Percentiles rank a stretch among this genome's conserved stretches.
Evolutionary conservation across 148 eudicot species (phyloP).

Genomic region (Linanthus parryae): DNA sequence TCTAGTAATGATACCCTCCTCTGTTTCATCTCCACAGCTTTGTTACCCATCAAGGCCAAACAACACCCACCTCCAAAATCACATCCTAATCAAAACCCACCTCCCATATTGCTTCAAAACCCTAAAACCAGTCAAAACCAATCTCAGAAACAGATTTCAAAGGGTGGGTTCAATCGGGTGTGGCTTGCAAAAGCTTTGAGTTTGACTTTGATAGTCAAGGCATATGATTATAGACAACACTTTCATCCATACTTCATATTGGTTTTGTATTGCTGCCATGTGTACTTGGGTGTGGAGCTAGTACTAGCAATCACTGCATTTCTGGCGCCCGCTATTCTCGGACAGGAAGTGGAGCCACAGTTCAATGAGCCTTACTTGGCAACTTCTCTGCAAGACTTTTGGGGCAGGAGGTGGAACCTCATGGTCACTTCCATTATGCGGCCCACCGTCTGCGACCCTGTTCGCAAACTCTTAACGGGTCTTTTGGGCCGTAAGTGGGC

Average conservation of each 20-base stretch:
- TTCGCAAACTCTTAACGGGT: slow-evolving; percentile 11
- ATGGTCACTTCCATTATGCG: slow-evolving; percentile 35
- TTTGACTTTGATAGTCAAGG: no score
- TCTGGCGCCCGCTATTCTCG: slow-evolving; percentile 17
- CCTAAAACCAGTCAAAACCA: slow-evolving; percentile 23
- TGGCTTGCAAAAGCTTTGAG: slow-evolving; percentile 10
- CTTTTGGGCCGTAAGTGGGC: slow-evolving; percentile 18
- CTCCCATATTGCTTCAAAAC: no score
- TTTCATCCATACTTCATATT: slow-evolving; percentile 17
- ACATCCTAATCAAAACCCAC: slow-evolving; percentile 5
- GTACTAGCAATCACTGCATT: slow-evolving; percentile 17
- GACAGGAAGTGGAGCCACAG: slow-evolving; percentile 38
- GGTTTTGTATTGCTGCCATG: slow-evolving; percentile 21
- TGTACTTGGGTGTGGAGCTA: slow-evolving; percentile 35
- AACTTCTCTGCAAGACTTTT: slow-evolving; percentile 47
- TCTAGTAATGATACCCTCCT: slow-evolving; percentile 18
- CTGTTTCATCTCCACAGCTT: slow-evolving; percentile 29
- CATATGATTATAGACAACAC: slow-evolving; percentile 4
- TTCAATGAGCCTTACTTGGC: slow-evolving; percentile 53
- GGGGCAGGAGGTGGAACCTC: slow-evolving; percentile 55
- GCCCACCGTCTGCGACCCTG: slow-evolving; percentile 29
- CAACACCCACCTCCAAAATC: not conserved
- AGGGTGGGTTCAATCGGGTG: slow-evolving; percentile 10
- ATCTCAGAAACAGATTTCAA: slow-evolving; percentile 12
- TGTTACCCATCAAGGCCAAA: slow-evolving; percentile 42